A percentile compares a stretch with the other conserved stretches of the same genome.
These are phyloP conservation scores for rapeseed (Brassica napus) DNA, from an alignment of 345 rosid genomes.

Conservation along the genomic window DNA sequence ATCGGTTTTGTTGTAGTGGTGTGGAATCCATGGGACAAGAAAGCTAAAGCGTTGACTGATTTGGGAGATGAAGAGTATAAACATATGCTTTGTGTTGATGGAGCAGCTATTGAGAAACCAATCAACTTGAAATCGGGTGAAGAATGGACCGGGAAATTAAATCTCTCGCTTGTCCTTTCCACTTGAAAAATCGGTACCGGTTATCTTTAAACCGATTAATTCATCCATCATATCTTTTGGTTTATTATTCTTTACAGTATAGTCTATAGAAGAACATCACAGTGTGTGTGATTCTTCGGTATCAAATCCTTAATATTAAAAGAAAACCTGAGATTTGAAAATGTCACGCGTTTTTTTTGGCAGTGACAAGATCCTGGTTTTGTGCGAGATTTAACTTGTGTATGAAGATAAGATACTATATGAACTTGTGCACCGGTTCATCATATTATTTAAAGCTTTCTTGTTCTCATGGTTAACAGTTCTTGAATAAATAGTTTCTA, in stretches of 20 bases:
- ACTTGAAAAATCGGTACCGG: constrained; percentile 33
- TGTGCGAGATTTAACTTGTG: constrained; percentile 37
- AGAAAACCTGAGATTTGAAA: constrained; percentile 34
- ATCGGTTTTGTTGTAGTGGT: constrained; percentile 55
- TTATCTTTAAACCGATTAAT: constrained; percentile 15
- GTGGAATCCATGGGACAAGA: constrained; percentile 99
- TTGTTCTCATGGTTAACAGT: not conserved
- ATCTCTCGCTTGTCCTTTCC: constrained; percentile 65
- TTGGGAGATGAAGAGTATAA: constrained; percentile 93
- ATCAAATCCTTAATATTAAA: constrained; percentile 23
- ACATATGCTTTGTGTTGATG: constrained; percentile 86
- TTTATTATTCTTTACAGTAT: constrained; percentile 9
- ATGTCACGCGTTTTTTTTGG: constrained; percentile 30
- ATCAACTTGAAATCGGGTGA: constrained; percentile 87
- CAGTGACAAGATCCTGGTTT: constrained; percentile 42
- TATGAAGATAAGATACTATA: constrained; percentile 23
- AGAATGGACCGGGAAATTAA: constrained; percentile 90
- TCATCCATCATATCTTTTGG: not conserved
- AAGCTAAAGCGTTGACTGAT: constrained; percentile 70
- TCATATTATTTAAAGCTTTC: not conserved
- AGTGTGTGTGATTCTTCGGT: constrained; percentile 27
- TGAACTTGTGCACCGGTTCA: not conserved
- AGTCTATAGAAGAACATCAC: constrained; percentile 28
- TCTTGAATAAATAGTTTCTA: not conserved
- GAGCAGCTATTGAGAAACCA: constrained; percentile 83